These are phyloP conservation scores for Penicillium hesseltinei DNA, from an alignment of 2,329 filamentous ascomycete species.

Conservation along the genomic window DNA sequence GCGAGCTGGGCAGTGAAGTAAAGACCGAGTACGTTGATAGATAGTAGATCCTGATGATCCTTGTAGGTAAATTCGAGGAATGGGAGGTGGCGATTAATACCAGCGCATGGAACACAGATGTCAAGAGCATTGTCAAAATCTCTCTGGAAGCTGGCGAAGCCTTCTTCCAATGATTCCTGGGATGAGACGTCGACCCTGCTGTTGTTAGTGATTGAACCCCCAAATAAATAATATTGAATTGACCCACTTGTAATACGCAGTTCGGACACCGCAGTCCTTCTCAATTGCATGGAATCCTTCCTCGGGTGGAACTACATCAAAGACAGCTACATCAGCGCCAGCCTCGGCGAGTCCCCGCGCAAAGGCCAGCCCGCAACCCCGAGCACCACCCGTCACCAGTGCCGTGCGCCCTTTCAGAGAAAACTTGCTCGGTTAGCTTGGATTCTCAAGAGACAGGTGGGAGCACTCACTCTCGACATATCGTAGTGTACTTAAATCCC, in stretches of 20 bases:
- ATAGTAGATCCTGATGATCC: conserved; percentile 43
- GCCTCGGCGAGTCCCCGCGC: conserved; percentile 48
- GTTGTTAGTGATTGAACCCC: not conserved
- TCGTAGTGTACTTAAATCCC: not conserved
- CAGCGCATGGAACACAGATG: conserved; percentile 48
- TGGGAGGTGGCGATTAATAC: conserved; percentile 46
- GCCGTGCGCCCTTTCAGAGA: conserved; percentile 50
- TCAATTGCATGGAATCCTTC: conserved; percentile 42
- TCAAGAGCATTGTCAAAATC: conserved; percentile 42
- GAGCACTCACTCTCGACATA: conserved; percentile 26
- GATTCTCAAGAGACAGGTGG: not conserved
- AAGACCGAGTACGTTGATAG: conserved; percentile 47
- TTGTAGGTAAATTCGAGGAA: conserved; percentile 48
- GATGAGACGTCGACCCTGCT: conserved; percentile 43
- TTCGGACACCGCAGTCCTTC: conserved; percentile 44
- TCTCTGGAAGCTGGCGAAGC: conserved; percentile 34
- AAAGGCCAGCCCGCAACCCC: conserved; percentile 48
- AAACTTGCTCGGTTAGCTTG: conserved; percentile 38
- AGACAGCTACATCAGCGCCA: conserved; percentile 47
- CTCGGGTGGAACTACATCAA: conserved; percentile 46
- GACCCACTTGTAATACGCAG: conserved; percentile 39
- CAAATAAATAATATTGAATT: not conserved
- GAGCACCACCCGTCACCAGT: conserved; percentile 48
- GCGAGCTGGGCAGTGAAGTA: conserved; percentile 51
- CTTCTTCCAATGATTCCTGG: conserved; percentile 29